Evolutionary conservation across 2,329 filamentous ascomycete genomes (phyloP), one percentile per base, ranked within the genome.

Genomic region (Apiospora phragmitis): DNA sequence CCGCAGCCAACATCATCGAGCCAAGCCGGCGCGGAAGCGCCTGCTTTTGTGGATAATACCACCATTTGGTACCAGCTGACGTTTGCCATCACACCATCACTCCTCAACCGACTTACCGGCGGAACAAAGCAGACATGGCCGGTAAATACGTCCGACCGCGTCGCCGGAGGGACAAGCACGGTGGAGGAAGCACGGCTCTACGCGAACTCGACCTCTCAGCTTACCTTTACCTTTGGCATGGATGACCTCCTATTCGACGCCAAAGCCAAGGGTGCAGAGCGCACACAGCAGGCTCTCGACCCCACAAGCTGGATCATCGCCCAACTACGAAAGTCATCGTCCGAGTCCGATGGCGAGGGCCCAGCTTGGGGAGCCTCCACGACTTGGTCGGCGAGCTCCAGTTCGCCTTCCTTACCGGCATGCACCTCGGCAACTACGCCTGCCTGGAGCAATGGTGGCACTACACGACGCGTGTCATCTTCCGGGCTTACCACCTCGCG

Each of bases 371-470:
- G 6, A 18, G 24, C 1, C 68, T 55, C 18, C 79, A 81, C 1
- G 85, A 88, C 69, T 78, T 91, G 35, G 77, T 89, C 6, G 89
- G 88, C 65, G 89, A 92, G 76, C 77, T 91, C 1, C 89, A 91
- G 74, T 87, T 91, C 76, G 84, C 85, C 55, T 91, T 87, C 74
- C 75, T 91, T 5, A 86, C 85, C 0, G 89, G 89, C 47, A 84
- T 87, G 76, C 83, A 88, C 69, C 84, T 91, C 1, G 85, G 86
- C 51, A 91, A 90, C 76, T 80, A 87, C 55, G 83, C 87, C 11
- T 91, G 89, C 73, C 81, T 90, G 59, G 87, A 90, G 72, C 89
- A 91, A 72, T 91, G 89, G 89, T 88, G 85, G 82, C 84, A 89
- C 74, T 83, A 89, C 72, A 77, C 86, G 4, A 82, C 87, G 49